Evolutionary conservation across 441 rosid genomes (phyloP).

Genomic region (Adansonia madagascariensis): DNA sequence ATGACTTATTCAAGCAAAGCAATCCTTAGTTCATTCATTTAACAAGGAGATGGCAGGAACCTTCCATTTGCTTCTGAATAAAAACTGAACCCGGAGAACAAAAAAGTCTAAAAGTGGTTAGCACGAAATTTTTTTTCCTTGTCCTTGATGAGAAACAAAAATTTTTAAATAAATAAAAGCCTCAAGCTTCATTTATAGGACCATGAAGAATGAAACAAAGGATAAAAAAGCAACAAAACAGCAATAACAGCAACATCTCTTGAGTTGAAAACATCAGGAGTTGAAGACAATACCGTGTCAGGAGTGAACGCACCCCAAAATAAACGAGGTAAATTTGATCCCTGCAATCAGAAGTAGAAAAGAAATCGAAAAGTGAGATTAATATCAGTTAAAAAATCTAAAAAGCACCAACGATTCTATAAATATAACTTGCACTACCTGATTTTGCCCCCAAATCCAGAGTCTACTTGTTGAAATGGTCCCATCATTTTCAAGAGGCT

Average conservation of each 20-base stretch:
- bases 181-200: neutral
- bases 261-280: slow-evolving; percentile 15
- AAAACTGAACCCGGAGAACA: neutral
- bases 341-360: slow-evolving; percentile 47
- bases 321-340: slow-evolving; percentile 82
- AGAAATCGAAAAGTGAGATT: slow-evolving; percentile 8
- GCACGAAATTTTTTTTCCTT: neutral
- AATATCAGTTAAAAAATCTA: neutral
- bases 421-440: slow-evolving; percentile 44
- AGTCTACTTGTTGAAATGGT: slow-evolving; percentile 69
- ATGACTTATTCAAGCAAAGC: neutral
- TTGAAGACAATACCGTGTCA: slow-evolving; percentile 48
- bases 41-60: slow-evolving; percentile 11
- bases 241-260: neutral
- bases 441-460: slow-evolving; percentile 99
- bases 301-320: slow-evolving; percentile 89
- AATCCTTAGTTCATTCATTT: neutral
- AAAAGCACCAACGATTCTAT: neutral
- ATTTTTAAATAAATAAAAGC: slow-evolving; percentile 1
- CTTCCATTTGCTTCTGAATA: neutral
- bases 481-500: slow-evolving; percentile 78
- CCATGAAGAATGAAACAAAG: neutral
- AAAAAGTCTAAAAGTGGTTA: neutral
- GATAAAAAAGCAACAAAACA: neutral
- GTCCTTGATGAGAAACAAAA: neutral